Conservation (phyloP, 257 asterid species). For the Lantana camara region DNA sequence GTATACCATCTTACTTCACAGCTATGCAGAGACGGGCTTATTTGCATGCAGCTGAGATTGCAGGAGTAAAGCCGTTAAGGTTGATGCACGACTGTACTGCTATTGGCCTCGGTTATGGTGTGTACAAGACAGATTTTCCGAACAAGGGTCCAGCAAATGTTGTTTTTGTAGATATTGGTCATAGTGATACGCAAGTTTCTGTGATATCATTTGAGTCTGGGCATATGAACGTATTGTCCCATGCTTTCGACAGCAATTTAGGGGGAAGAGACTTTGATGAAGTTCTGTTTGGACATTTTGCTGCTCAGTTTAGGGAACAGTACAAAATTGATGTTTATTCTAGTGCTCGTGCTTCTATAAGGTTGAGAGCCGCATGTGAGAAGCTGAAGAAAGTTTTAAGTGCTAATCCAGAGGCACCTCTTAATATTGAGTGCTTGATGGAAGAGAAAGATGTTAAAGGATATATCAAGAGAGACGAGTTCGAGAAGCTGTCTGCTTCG, state of each 20-base stretch:
- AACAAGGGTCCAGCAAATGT: slow-evolving; percentile 60
- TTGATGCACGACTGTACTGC: slow-evolving; percentile 97
- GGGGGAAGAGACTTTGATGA: slow-evolving; percentile 98
- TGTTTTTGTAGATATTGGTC: slow-evolving; percentile 91
- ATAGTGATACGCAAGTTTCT: slow-evolving; percentile 90
- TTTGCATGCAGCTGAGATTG: slow-evolving; percentile 88
- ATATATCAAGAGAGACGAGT: slow-evolving; percentile 83
- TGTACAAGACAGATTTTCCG: slow-evolving; percentile 76
- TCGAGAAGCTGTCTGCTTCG: slow-evolving; percentile 69
- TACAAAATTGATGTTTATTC: slow-evolving; percentile 79
- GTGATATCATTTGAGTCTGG: slow-evolving; percentile 78
- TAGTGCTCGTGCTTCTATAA: slow-evolving; percentile 76
- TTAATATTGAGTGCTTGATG: slow-evolving; percentile 96
- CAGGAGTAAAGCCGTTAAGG: slow-evolving; percentile 75
- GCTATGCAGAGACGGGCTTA: slow-evolving; percentile 85
- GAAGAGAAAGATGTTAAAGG: slow-evolving; percentile 98
- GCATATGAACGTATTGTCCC: slow-evolving; percentile 78
- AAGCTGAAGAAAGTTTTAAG: slow-evolving; percentile 96
- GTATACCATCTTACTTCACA: slow-evolving; percentile 85
- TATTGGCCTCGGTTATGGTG: slow-evolving; percentile 88
- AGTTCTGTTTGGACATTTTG: slow-evolving; percentile 77
- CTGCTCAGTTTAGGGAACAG: slow-evolving; percentile 66
- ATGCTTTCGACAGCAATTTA: slow-evolving; percentile 80
- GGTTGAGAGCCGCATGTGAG: slow-evolving; percentile 93
- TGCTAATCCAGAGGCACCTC: slow-evolving; percentile 94